Evolutionary conservation across 2,329 filamentous ascomycete species (phyloP), one percentile per base, ranked within the genome.

Genomic region (Byssothecium circinans): DNA sequence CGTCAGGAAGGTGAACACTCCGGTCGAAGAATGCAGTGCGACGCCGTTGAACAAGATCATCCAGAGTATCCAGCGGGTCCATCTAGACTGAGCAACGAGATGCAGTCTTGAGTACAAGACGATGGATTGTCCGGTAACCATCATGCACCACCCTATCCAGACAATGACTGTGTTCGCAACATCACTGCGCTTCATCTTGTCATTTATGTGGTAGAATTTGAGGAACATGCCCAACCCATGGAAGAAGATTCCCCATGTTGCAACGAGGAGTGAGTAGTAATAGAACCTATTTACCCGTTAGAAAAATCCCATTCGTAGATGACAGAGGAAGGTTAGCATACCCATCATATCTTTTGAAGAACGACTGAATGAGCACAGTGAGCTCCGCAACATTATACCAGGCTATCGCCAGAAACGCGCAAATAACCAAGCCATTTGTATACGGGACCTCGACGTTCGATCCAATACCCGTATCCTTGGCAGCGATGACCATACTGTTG

Each of bases 61-160:
- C 29, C 57, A 68, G 0, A 83, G 67, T 1, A 82, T 74, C 3
- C 71, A 65, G 3, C 69, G 42, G 2, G 75, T 64, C 4, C 61
- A 60, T 11, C 27, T 38, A 36, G 80, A 76, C 8, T 49, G 40
- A 8, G 82, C 62, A 3, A 85, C 73, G 1, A 85, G 70, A 56
- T 84, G 80, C 0, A 85, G 71, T 4, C 82, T 73, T 1, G 81
- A 84, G 66, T 81, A 85, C 0, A 85, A 69, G 1, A 85, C 82
- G n/a, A 84, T 49, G 0, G 76, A 76, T 57, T 83, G 79, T 0
- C 81, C 82, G 0, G 81, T 82, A 0, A 85, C 79, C 78, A 84
- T 83, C 2, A 68, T 57, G 58, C 77, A 77, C 78, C 81, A 79
- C 12, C 53, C 54, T 5, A 41, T 30, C 19, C 36, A 43, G 3